Conservation (phyloP, 768 basidiomycete genomes). For the Trametes sanguinea region DNA sequence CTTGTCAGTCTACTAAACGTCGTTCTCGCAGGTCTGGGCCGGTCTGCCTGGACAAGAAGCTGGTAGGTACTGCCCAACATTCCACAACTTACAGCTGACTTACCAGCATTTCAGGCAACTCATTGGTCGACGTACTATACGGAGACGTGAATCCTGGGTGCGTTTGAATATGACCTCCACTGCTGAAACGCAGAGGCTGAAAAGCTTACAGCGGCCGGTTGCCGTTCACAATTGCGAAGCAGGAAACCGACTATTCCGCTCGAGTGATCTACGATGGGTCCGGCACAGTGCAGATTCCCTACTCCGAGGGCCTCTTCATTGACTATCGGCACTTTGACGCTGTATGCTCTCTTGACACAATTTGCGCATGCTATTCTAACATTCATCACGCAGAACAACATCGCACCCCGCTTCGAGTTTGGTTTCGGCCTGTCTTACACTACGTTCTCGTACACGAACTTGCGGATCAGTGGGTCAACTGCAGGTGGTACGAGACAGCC, state of each 20-base stretch:
- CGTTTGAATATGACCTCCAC: not conserved
- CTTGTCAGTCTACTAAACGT: too few species aligned
- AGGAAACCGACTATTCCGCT: slow-evolving; percentile 54
- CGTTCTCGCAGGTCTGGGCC: slow-evolving; percentile 32
- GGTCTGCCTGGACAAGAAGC: slow-evolving; percentile 51
- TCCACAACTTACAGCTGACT: not conserved
- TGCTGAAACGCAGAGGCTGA: too few species aligned
- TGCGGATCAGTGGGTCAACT: slow-evolving; percentile 36
- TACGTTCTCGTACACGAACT: slow-evolving; percentile 60
- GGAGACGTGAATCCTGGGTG: slow-evolving; percentile 53
- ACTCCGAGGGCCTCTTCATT: slow-evolving; percentile 58
- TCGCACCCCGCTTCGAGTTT: slow-evolving; percentile 61
- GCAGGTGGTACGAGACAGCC: slow-evolving; percentile 44
- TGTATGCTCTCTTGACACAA: slow-evolving; percentile 15
- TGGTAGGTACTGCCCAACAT: slow-evolving; percentile 35
- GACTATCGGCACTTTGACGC: slow-evolving; percentile 62
- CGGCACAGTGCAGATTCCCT: slow-evolving; percentile 48
- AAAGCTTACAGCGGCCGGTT: slow-evolving; percentile 38
- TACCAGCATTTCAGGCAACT: slow-evolving; percentile 20
- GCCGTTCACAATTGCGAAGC: slow-evolving; percentile 53
- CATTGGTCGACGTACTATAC: slow-evolving; percentile 50
- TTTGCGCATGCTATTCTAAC: too few species aligned
- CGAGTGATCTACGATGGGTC: slow-evolving; percentile 39
- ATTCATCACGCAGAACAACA: slow-evolving; percentile 31
- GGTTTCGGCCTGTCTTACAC: slow-evolving; percentile 79